Percentiles rank a stretch among this genome's conserved stretches.
These are phyloP conservation scores for Apostasia shenzhenica DNA, from an alignment of 106 monocot genomes.

Conservation along the genomic window DNA sequence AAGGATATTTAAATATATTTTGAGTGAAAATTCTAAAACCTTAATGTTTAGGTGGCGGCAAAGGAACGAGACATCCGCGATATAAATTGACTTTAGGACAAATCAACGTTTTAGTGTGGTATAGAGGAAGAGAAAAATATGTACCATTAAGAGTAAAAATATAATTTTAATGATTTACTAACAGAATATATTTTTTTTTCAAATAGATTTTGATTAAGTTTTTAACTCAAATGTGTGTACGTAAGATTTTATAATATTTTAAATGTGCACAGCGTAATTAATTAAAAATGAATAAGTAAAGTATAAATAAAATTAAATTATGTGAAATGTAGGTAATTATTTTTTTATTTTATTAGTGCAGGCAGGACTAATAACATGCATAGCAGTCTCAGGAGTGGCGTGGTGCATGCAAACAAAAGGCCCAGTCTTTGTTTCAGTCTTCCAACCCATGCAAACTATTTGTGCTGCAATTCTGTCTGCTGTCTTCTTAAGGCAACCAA, in stretches of 20 bases:
- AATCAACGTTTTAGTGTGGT: too few species aligned
- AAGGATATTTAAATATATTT: too few species aligned
- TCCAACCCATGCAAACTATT: slow-evolving; percentile 43
- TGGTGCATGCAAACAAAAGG: slow-evolving; percentile 49
- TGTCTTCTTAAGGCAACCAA: slow-evolving; percentile 11
- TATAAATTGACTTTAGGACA: too few species aligned
- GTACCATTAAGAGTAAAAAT: too few species aligned
- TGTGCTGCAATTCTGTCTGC: slow-evolving; percentile 34
- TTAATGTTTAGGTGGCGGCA: too few species aligned
- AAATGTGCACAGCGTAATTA: background rate
- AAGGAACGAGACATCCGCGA: too few species aligned
- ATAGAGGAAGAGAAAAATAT: too few species aligned
- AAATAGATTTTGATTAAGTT: background rate
- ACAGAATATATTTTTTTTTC: background rate
- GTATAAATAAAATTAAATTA: background rate
- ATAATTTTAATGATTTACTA: too few species aligned
- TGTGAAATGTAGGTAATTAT: background rate
- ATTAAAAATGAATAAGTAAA: background rate
- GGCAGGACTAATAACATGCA: slow-evolving; percentile 18
- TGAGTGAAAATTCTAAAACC: too few species aligned
- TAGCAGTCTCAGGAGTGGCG: slow-evolving; percentile 14
- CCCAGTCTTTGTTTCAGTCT: slow-evolving; percentile 44
- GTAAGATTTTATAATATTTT: background rate
- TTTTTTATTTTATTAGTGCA: slow-evolving; percentile 2
- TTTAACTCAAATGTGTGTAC: background rate